These are phyloP conservation scores for Penicillium malachiteum DNA, from an alignment of 495 filamentous ascomycete genomes.

Conservation along the genomic window DNA sequence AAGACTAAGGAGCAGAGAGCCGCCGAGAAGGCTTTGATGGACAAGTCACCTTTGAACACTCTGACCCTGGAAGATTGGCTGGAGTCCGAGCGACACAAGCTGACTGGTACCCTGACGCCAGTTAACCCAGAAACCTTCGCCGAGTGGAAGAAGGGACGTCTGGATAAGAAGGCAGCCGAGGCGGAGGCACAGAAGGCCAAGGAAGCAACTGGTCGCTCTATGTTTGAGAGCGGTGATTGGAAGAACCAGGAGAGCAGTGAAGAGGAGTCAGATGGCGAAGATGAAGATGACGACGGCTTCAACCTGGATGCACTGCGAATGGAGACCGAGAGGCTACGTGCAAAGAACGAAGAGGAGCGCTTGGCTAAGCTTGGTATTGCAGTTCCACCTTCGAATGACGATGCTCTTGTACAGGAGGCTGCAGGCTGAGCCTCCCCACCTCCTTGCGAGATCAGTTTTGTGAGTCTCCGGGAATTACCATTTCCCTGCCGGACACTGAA, in stretches of 20 bases:
- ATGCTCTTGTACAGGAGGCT: conserved; percentile 24
- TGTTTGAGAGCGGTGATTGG: conserved; percentile 98
- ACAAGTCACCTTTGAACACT: conserved; percentile 92
- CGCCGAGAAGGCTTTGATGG: conserved; percentile 94
- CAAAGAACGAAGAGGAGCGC: conserved; percentile 46
- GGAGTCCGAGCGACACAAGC: conserved; percentile 89
- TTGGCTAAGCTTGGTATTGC: conserved; percentile 31
- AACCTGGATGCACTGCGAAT: conserved; percentile 73
- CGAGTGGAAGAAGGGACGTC: conserved; percentile 89
- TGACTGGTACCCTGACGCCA: conserved; percentile 86
- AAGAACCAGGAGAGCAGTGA: conserved; percentile 61
- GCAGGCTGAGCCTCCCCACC: conserved; percentile 29
- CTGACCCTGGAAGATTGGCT: conserved; percentile 97
- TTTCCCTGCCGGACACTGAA: conserved; percentile 22
- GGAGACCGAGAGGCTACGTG: conserved; percentile 64
- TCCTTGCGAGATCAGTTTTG: conserved; percentile 28
- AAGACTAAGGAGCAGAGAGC: conserved; percentile 97
- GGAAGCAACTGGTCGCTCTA: conserved; percentile 87
- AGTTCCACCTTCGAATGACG: conserved; percentile 4
- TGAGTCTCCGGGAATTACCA: conserved; percentile 29
- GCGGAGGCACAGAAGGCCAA: conserved; percentile 83
- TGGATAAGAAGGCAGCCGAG: conserved; percentile 95
- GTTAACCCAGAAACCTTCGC: conserved; percentile 90
- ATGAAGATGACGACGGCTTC: conserved; percentile 59
- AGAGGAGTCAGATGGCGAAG: conserved; percentile 56